These are phyloP conservation scores for Aureobasidium sp. DNA, from an alignment of 2,329 filamentous ascomycete species.

Conservation along the genomic window DNA sequence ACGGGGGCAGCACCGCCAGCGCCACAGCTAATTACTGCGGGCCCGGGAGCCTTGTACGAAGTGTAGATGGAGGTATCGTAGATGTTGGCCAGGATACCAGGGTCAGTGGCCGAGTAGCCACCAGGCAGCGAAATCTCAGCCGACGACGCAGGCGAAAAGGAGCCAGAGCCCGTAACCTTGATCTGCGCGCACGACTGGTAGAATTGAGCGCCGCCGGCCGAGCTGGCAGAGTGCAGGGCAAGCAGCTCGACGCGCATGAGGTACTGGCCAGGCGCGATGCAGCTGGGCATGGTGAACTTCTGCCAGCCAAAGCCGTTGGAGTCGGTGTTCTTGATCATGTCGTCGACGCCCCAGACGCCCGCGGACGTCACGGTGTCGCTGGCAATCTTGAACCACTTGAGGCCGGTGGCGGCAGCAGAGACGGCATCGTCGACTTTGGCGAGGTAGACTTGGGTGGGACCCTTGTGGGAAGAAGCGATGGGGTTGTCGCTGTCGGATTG, in stretches of 20 bases:
- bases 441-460: slow-evolving; percentile 22
- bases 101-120: slow-evolving; percentile 18
- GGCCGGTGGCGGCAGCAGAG: slow-evolving; percentile 37
- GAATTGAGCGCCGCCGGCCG: slow-evolving; percentile 36
- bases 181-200: slow-evolving; percentile 31
- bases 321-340: slow-evolving; percentile 25
- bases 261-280: slow-evolving; percentile 49
- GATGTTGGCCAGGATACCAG: slow-evolving; percentile 20
- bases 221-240: slow-evolving; percentile 47
- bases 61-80: slow-evolving; percentile 23
- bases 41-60: slow-evolving; percentile 38
- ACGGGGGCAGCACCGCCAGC: slow-evolving; percentile 12
- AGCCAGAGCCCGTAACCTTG: slow-evolving; percentile 18
- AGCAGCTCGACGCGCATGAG: slow-evolving; percentile 50
- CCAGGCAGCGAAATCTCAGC: slow-evolving; percentile 17
- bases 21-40: slow-evolving; percentile 29
- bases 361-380: slow-evolving; percentile 41
- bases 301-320: slow-evolving; percentile 30
- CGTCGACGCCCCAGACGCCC: slow-evolving; percentile 44
- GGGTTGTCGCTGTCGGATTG: slow-evolving; percentile 16
- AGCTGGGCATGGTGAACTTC: slow-evolving; percentile 39
- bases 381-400: slow-evolving; percentile 48
- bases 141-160: background rate
- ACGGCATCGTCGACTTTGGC: slow-evolving; percentile 40
- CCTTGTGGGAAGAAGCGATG: slow-evolving; percentile 21